Evolutionary conservation across 768 basidiomycete species (phyloP).

Genomic region (Tremella fuciformis): DNA sequence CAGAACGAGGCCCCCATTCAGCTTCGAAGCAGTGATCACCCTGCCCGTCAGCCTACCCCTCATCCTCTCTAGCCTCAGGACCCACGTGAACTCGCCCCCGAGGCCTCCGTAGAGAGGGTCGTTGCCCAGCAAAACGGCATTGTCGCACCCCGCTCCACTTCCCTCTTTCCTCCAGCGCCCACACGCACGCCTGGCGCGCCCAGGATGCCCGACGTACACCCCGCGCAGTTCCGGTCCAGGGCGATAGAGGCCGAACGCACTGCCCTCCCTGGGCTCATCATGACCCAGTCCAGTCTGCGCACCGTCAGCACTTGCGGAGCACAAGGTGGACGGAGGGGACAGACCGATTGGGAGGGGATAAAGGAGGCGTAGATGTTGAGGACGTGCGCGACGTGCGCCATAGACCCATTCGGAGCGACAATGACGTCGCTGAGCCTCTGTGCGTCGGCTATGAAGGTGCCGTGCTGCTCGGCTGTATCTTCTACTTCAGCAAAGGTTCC

Average conservation of each 20-base stretch:
- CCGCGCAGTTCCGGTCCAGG: conserved; percentile 47
- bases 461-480: conserved; percentile 41
- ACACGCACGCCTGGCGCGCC: conserved; percentile 43
- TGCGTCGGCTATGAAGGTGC: conserved; percentile 44
- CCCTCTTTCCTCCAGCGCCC: conserved; percentile 26
- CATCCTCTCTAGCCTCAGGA: neutral
- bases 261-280: conserved; percentile 14
- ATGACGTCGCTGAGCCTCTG: conserved; percentile 38
- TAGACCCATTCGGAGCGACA: conserved; percentile 38
- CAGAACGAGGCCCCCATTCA: conserved; percentile 49
- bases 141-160: conserved; percentile 45
- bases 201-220: conserved; percentile 38
- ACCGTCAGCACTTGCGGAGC: neutral
- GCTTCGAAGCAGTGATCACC: conserved; percentile 46
- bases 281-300: conserved; percentile 49
- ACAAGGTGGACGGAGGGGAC: conserved; percentile 6
- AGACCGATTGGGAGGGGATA: conserved; percentile 40
- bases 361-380: conserved; percentile 49
- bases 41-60: conserved; percentile 20
- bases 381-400: conserved; percentile 36
- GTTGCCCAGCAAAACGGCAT: conserved; percentile 46
- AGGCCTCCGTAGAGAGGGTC: conserved; percentile 49
- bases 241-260: conserved; percentile 48
- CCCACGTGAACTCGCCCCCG: conserved; percentile 51
- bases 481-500: neutral